These are phyloP conservation scores for Plasmodium blacklocki DNA, from an alignment of 169 alveolate species.

Conservation along the genomic window DNA sequence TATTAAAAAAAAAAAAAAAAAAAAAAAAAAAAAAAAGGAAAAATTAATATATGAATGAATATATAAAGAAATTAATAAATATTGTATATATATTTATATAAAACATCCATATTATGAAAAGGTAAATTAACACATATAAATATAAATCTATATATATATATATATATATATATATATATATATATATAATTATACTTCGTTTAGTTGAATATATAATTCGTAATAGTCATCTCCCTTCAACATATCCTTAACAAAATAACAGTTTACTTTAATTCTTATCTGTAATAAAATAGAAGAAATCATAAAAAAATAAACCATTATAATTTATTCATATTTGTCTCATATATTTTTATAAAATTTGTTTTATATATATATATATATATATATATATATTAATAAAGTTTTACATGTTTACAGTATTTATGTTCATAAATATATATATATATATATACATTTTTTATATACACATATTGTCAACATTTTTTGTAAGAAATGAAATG, in stretches of 20 bases:
- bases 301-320: background rate
- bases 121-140: background rate
- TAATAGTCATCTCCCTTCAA: conserved; percentile 84
- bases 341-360: background rate
- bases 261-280: conserved; percentile 84
- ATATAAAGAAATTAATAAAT: background rate
- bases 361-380: background rate
- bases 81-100: background rate
- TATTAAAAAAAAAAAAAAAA: background rate
- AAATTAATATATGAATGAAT: conserved; percentile 3
- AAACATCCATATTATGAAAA: too few species aligned
- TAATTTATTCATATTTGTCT: background rate
- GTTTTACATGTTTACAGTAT: too few species aligned
- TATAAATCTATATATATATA: background rate
- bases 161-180: background rate
- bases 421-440: background rate
- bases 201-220: conserved; percentile 81
- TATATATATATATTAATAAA: background rate
- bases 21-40: background rate
- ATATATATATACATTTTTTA: background rate
- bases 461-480: background rate
- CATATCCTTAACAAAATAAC: conserved; percentile 87
- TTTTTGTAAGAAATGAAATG: too few species aligned
- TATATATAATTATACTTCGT: conserved; percentile 74
- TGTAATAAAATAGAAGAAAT: conserved; percentile 7